Conservation (phyloP, 2,329 filamentous ascomycete genomes). For the Xylaria sp. region DNA sequence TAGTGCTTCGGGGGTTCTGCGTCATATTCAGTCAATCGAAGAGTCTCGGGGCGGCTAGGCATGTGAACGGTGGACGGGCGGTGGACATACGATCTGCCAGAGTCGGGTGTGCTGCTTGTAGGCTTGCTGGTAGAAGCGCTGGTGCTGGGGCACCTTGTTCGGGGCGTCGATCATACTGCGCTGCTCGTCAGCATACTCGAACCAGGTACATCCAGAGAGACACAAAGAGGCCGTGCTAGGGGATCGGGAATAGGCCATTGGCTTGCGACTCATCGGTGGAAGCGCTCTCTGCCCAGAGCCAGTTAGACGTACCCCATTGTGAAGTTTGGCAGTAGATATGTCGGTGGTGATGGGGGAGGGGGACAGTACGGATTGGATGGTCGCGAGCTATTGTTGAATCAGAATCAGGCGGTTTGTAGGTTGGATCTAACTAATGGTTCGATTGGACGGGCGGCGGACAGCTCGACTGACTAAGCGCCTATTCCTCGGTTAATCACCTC, state of each 20-base stretch:
- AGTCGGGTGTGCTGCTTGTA: slow-evolving; percentile 74
- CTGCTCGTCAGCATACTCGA: slow-evolving; percentile 46
- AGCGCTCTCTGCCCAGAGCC: background rate
- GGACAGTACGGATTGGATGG: slow-evolving; percentile 5
- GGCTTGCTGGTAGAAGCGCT: slow-evolving; percentile 78
- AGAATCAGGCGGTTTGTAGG: slow-evolving; percentile 24
- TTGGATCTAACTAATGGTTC: slow-evolving; percentile 26
- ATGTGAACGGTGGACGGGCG: background rate
- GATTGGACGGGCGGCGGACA: slow-evolving; percentile 35
- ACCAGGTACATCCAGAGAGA: slow-evolving; percentile 5
- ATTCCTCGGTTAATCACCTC: slow-evolving; percentile 39
- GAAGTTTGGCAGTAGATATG: slow-evolving; percentile 33
- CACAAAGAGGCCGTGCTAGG: slow-evolving; percentile 12
- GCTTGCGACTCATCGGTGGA: background rate
- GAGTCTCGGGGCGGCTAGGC: background rate
- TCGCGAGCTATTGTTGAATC: slow-evolving; percentile 40
- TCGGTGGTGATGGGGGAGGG: slow-evolving; percentile 19
- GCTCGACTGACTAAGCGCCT: slow-evolving; percentile 38
- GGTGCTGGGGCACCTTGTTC: slow-evolving; percentile 80
- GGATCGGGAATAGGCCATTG: slow-evolving; percentile 36
- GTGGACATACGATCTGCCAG: slow-evolving; percentile 78
- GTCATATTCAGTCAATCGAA: slow-evolving; percentile 44
- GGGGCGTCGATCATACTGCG: slow-evolving; percentile 72
- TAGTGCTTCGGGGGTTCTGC: slow-evolving; percentile 72
- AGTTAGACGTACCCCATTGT: slow-evolving; percentile 47